Base-by-base conservation (phyloP, 495 filamentous ascomycete genomes). In the Evernia prunastri region DNA sequence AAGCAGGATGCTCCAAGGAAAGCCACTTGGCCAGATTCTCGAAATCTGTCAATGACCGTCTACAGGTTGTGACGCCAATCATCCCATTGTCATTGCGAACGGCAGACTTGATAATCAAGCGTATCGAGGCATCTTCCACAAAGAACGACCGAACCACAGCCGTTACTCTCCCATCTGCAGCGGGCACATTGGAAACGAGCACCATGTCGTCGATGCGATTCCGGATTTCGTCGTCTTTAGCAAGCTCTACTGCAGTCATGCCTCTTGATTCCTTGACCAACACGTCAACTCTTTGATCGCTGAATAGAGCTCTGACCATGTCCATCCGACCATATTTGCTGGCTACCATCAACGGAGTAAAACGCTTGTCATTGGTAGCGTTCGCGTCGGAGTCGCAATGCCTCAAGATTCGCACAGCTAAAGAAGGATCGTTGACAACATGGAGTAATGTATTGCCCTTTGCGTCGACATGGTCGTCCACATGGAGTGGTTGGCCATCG, bases 271-370 rank as follows among this genome's bases (percentile, higher is more conserved):
- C 95, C 72, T 89, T 91, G 33, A 91, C 85, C 40, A 86, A 83
- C 2, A 91, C 76, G 72, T 99, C 95, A 8, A 97, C 91, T 63
- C 95, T 80, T 20, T 89, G 81, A 72, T 97, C 95, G 56, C 84
- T 81, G 71, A 96, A 97, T 17, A 99, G 79, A 20, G 86, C 86
- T 63, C 92, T 84, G 10, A 99, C 93, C 81, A 92, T 88, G 66
- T 97, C 94, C 23, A 96, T 88, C 54, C 95, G 84, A 31, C 93
- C 94, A 70, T 96, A 99, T 75, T 99, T 99, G 79, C 92, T 96
- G n/a, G 92, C 93, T 62, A 97, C 89, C 95, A 99, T 99, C 59
- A 99, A 78, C 1, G 95, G 85, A 0, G 95, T 99, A 69, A 97
- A 97, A 56, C 82, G 87, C 78, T 91, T 96, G 70, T 97, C 95